These are phyloP conservation scores for Phytophthora idaei DNA, from an alignment of 352 stramenopile genomes.

Conservation along the genomic window DNA sequence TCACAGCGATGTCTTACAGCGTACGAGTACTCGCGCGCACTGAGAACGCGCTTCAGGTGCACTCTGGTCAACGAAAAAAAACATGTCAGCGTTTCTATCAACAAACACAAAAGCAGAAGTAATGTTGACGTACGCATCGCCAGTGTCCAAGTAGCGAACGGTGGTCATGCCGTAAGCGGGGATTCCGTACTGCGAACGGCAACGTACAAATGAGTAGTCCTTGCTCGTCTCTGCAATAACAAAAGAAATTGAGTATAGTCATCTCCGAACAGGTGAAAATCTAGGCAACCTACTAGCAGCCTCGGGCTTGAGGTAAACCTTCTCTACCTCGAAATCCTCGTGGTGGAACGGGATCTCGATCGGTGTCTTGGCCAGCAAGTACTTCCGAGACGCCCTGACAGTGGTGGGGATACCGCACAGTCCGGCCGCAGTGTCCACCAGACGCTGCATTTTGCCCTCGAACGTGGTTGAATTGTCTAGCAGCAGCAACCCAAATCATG, in stretches of 20 bases:
- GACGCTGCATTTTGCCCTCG: conserved; percentile 88
- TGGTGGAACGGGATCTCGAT: conserved; percentile 78
- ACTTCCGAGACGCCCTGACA: conserved; percentile 80
- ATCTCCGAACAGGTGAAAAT: background rate
- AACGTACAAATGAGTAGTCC: conserved; percentile 88
- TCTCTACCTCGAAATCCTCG: conserved; percentile 89
- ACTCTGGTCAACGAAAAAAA: conserved; percentile 44
- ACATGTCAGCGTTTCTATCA: conserved; percentile 5
- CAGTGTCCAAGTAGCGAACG: conserved; percentile 77
- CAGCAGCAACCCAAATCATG: background rate
- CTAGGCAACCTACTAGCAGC: conserved; percentile 42
- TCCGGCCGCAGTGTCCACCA: conserved; percentile 75
- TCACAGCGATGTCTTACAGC: conserved; percentile 79
- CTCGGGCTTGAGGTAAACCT: conserved; percentile 83
- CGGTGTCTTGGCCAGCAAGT: conserved; percentile 55
- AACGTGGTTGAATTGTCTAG: conserved; percentile 86
- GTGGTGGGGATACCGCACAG: conserved; percentile 81
- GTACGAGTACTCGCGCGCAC: conserved; percentile 84
- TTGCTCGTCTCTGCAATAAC: conserved; percentile 64
- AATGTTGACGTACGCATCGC: conserved; percentile 63
- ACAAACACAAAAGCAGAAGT: background rate
- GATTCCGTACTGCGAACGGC: conserved; percentile 84
- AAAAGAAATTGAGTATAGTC: conserved; percentile 4
- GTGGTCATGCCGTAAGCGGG: conserved; percentile 88
- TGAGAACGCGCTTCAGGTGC: conserved; percentile 85